A percentile compares a stretch with the other conserved stretches of the same genome.
Conservation (phyloP, 2,329 filamentous ascomycete genomes). For the Tolypocladium cylindrosporum region DNA sequence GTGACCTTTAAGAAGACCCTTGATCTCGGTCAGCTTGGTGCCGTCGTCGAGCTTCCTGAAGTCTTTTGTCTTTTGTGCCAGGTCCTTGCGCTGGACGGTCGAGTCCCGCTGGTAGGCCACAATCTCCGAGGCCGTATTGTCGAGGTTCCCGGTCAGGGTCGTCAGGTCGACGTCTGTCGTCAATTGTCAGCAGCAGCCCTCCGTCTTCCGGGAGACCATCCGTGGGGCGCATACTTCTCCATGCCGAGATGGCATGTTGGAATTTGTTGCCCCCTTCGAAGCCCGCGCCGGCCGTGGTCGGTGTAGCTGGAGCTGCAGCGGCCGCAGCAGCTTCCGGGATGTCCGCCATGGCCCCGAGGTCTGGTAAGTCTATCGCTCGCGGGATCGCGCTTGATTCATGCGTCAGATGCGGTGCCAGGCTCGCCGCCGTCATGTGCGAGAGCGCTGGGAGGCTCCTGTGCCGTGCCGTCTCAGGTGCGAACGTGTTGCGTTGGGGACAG, state of each 20-base stretch:
- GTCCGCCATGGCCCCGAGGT: conserved; percentile 19
- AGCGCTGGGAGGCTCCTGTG: neutral
- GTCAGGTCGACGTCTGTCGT: conserved; percentile 73
- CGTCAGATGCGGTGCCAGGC: neutral
- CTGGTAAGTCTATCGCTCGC: neutral
- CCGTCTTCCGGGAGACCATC: neutral
- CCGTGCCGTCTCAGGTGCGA: neutral
- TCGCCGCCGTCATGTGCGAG: neutral
- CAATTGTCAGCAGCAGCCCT: conserved; percentile 8
- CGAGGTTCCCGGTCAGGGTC: conserved; percentile 71
- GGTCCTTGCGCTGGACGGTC: conserved; percentile 90
- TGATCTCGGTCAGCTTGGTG: conserved; percentile 78
- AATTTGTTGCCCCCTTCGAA: conserved; percentile 76
- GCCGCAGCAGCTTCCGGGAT: conserved; percentile 18
- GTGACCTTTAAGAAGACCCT: conserved; percentile 74
- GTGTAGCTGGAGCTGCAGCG: conserved; percentile 10
- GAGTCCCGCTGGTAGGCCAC: conserved; percentile 88
- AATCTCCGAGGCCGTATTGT: conserved; percentile 90
- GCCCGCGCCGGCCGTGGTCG: conserved; percentile 16
- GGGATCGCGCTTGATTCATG: conserved; percentile 8
- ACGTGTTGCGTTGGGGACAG: neutral
- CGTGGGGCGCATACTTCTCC: conserved; percentile 60
- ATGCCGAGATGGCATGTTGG: conserved; percentile 88
- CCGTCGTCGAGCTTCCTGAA: conserved; percentile 90
- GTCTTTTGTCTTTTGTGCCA: conserved; percentile 98